Conservation (phyloP, 306 rosid genomes). For the Lathyrus sativus region DNA sequence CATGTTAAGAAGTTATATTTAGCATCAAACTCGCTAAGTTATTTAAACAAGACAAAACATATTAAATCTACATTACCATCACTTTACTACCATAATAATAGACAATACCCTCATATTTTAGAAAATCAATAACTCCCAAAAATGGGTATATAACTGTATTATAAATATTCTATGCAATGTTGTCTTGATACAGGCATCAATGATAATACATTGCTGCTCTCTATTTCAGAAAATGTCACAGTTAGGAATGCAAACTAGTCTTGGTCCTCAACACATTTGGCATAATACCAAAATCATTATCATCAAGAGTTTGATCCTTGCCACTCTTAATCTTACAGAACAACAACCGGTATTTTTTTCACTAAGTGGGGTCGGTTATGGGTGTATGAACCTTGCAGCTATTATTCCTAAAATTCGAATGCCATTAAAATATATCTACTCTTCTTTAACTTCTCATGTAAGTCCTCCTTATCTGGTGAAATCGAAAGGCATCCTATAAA, state of each 20-base stretch:
- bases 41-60: slow-evolving; percentile 1
- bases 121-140: not conserved
- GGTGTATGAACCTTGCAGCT: slow-evolving; percentile 3
- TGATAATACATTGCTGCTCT: slow-evolving; percentile 17
- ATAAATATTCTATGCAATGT: not conserved
- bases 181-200: not conserved
- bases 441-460: not conserved
- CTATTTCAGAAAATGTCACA: slow-evolving; percentile 18
- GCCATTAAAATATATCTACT: not conserved
- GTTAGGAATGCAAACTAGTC: slow-evolving; percentile 2
- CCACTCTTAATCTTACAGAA: not conserved
- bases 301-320: slow-evolving; percentile 21
- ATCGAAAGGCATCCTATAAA: not conserved
- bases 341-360: not conserved
- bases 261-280: slow-evolving; percentile 1
- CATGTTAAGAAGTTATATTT: slow-evolving; percentile 43
- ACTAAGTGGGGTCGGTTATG: not conserved
- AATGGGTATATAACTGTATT: not conserved
- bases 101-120: not conserved
- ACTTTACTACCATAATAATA: slow-evolving; percentile 17
- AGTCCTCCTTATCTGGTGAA: not conserved
- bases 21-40: slow-evolving; percentile 39
- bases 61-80: slow-evolving; percentile 21
- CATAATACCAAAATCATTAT: slow-evolving; percentile 6
- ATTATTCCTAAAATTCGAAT: not conserved